These are phyloP conservation scores for Malus orientalis DNA, from an alignment of 306 rosid species.

Conservation along the genomic window DNA sequence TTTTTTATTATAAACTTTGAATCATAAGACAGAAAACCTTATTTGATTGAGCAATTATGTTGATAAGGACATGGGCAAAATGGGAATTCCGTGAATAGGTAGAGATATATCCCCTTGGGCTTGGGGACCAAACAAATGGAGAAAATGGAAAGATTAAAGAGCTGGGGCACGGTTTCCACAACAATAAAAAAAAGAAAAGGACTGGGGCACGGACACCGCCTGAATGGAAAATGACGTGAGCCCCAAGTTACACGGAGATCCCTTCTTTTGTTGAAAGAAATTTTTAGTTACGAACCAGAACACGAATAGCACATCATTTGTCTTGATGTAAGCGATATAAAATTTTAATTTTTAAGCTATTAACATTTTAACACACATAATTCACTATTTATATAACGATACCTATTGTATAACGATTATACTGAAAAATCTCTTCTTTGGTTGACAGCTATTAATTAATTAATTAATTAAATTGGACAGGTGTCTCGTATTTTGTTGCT, in stretches of 20 bases:
- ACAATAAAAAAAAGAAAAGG: too few species aligned
- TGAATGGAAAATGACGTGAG: slow-evolving; percentile 13
- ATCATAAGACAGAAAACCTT: neutral
- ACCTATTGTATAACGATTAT: too few species aligned
- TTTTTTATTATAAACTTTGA: neutral
- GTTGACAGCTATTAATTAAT: neutral
- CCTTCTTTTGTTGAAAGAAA: neutral
- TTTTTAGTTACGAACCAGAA: too few species aligned
- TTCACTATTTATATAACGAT: too few species aligned
- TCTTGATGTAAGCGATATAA: too few species aligned
- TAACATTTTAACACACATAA: too few species aligned
- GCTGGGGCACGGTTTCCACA: too few species aligned
- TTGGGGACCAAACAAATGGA: slow-evolving; percentile 11
- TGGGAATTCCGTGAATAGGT: slow-evolving; percentile 6
- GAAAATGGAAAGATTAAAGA: neutral
- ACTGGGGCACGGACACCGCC: neutral
- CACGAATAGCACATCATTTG: too few species aligned
- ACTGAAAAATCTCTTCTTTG: too few species aligned
- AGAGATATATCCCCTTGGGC: neutral
- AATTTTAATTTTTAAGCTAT: too few species aligned
- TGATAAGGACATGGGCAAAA: slow-evolving; percentile 1
- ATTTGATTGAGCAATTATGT: neutral
- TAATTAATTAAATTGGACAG: neutral
- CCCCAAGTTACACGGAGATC: slow-evolving; percentile 5
- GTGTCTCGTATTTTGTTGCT: neutral